A percentile compares a stretch with the other conserved stretches of the same genome.
These are phyloP conservation scores for Linnemannia zychae DNA, from an alignment of 192 early-diverging fungal genomes.

Conservation along the genomic window DNA sequence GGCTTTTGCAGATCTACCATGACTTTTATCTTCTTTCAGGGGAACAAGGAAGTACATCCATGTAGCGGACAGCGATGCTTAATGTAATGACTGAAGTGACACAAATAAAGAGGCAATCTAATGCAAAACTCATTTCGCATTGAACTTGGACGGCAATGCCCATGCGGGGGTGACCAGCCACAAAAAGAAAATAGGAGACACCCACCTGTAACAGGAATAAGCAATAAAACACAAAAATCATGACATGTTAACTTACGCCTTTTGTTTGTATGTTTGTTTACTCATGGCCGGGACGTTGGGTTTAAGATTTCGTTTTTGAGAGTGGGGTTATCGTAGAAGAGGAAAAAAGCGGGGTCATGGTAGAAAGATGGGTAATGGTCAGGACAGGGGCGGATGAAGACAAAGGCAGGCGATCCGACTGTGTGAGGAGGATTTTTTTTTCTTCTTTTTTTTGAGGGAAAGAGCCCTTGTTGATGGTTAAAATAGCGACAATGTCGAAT, in stretches of 20 bases:
- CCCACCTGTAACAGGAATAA: neutral
- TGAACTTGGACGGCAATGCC: too few relatives aligned
- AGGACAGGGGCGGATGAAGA: neutral
- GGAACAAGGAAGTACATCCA: neutral
- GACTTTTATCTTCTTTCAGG: neutral
- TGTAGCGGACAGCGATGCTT: too few relatives aligned
- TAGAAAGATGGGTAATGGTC: neutral
- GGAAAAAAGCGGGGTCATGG: constrained; percentile 1
- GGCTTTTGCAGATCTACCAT: constrained; percentile 29
- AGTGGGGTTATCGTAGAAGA: neutral
- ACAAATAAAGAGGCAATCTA: too few relatives aligned
- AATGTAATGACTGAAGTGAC: too few relatives aligned
- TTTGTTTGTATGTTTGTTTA: neutral
- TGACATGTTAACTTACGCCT: neutral
- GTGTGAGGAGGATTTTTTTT: neutral
- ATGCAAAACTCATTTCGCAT: too few relatives aligned
- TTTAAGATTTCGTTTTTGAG: constrained; percentile 7
- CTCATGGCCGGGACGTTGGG: neutral
- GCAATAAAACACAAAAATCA: too few relatives aligned
- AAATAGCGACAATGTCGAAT: too few relatives aligned
- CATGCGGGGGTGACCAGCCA: too few relatives aligned
- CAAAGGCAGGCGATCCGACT: neutral
- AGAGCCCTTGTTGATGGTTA: too few relatives aligned
- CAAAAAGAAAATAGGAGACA: too few relatives aligned
- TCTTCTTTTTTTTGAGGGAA: too few relatives aligned